These are phyloP conservation scores for Cokeromyces recurvatus DNA, from an alignment of 371 early-diverging fungal species.

Conservation along the genomic window DNA sequence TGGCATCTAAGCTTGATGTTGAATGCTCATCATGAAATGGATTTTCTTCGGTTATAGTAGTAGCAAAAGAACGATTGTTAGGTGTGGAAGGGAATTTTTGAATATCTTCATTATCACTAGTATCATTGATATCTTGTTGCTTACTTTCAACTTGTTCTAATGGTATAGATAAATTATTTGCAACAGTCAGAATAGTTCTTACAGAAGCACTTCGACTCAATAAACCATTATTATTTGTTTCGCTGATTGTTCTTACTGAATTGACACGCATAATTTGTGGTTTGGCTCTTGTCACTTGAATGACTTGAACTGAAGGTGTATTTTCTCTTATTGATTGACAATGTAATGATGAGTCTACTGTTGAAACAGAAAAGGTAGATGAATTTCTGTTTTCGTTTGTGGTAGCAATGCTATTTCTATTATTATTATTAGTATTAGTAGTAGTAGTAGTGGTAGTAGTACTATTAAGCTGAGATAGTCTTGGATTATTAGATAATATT, in stretches of 20 bases:
- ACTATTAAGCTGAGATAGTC: constrained; percentile 8
- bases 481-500: constrained; percentile 2
- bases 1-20: not conserved
- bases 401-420: constrained; percentile 25
- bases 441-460: not conserved
- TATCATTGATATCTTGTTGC: not conserved
- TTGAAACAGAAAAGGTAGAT: not conserved
- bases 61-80: not conserved
- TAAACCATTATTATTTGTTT: constrained; percentile 1
- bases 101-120: not conserved
- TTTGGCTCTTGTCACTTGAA: constrained; percentile 39
- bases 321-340: no score
- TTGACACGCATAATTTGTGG: constrained; percentile 46
- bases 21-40: not conserved
- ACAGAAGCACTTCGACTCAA: constrained; percentile 30
- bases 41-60: not conserved
- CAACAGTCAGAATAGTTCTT: constrained; percentile 8
- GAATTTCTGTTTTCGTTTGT: constrained; percentile 3
- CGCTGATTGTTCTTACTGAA: constrained; percentile 19
- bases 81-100: constrained; percentile 1
- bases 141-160: no score
- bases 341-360: not conserved
- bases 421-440: constrained; percentile 25
- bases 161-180: no score
- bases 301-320: constrained; percentile 2